These are phyloP conservation scores for Collybiopsis luxurians DNA, from an alignment of 768 basidiomycete species.

Conservation along the genomic window DNA sequence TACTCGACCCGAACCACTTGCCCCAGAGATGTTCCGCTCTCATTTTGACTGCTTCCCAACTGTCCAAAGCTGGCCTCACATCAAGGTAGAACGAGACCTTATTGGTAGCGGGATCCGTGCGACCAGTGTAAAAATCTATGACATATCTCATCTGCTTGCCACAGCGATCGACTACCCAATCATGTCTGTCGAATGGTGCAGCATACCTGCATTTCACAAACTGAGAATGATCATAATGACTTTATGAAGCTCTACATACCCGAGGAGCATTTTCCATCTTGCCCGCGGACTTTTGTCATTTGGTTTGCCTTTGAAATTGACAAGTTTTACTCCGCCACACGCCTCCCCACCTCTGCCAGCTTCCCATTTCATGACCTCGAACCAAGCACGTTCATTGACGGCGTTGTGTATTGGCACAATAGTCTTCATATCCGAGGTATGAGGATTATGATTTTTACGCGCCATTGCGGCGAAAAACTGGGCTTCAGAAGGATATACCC, in stretches of 20 bases:
- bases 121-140: slow-evolving; percentile 97
- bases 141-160: slow-evolving; percentile 88
- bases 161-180: slow-evolving; percentile 95
- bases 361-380: slow-evolving; percentile 82
- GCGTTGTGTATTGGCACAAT: slow-evolving; percentile 99
- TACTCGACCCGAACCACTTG: slow-evolving; percentile 22
- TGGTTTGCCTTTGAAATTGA: slow-evolving; percentile 90
- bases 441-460: slow-evolving; percentile 89
- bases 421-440: slow-evolving; percentile 86
- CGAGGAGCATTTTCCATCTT: slow-evolving; percentile 75
- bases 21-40: slow-evolving; percentile 58
- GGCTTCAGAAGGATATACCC: slow-evolving; percentile 98
- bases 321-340: slow-evolving; percentile 79
- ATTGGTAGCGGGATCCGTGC: slow-evolving; percentile 41
- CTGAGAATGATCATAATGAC: slow-evolving; percentile 7
- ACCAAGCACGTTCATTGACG: slow-evolving; percentile 94
- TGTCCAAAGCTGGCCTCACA: slow-evolving; percentile 90
- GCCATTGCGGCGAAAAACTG: slow-evolving; percentile 98
- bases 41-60: slow-evolving; percentile 91
- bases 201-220: slow-evolving; percentile 60
- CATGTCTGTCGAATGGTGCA: slow-evolving; percentile 94
- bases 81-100: slow-evolving; percentile 90
- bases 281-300: slow-evolving; percentile 79
- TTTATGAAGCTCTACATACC: slow-evolving; percentile 50
- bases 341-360: slow-evolving; percentile 72